These are phyloP conservation scores for Alternaria sp. DNA, from an alignment of 2,329 filamentous ascomycete genomes.

Conservation along the genomic window DNA sequence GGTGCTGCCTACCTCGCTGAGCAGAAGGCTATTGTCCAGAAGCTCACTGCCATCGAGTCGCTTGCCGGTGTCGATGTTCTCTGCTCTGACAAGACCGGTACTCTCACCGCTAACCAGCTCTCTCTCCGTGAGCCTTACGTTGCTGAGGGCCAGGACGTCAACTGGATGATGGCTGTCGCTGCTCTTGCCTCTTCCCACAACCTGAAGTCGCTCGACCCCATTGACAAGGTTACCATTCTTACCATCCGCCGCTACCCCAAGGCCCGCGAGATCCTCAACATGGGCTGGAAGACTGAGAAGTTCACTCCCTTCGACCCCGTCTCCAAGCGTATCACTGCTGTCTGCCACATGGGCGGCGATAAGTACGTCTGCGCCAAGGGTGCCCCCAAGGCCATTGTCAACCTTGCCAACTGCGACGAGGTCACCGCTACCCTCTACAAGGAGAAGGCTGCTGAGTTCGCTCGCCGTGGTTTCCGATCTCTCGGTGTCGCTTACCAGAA, in stretches of 20 bases:
- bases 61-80: slow-evolving; percentile 71
- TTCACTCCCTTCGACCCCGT: slow-evolving; percentile 81
- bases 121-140: slow-evolving; percentile 79
- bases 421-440: slow-evolving; percentile 71
- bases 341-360: slow-evolving; percentile 73
- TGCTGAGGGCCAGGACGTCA: slow-evolving; percentile 76
- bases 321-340: slow-evolving; percentile 77
- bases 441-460: slow-evolving; percentile 76
- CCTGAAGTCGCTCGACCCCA: slow-evolving; percentile 78
- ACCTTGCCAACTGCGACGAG: slow-evolving; percentile 70
- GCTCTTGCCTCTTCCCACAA: slow-evolving; percentile 80
- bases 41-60: slow-evolving; percentile 79
- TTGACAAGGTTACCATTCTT: slow-evolving; percentile 79
- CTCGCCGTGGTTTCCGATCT: slow-evolving; percentile 79
- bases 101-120: slow-evolving; percentile 76
- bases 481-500: slow-evolving; percentile 81
- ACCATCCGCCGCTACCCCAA: slow-evolving; percentile 79
- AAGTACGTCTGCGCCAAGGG: slow-evolving; percentile 77
- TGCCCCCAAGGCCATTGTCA: slow-evolving; percentile 76
- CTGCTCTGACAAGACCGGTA: slow-evolving; percentile 84
- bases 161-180: slow-evolving; percentile 85
- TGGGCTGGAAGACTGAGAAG: slow-evolving; percentile 78
- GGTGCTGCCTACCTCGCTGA: slow-evolving; percentile 78
- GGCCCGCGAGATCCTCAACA: slow-evolving; percentile 75
- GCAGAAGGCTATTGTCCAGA: slow-evolving; percentile 81